These are phyloP conservation scores for Capsella rubella DNA, from an alignment of 441 rosid species.

Conservation along the genomic window DNA sequence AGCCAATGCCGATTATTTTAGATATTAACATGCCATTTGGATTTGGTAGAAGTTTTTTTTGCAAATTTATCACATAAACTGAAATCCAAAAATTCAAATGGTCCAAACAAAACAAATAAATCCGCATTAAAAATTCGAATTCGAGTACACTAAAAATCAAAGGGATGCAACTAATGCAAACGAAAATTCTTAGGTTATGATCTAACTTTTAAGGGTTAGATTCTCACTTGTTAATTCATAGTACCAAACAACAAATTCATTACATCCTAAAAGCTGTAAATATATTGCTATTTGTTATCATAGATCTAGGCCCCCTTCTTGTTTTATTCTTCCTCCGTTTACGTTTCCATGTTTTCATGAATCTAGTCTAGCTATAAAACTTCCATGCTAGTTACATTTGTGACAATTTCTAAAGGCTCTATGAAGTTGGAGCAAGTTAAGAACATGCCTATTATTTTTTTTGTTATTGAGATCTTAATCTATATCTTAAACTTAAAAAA, in stretches of 20 bases:
- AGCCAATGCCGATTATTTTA: neutral
- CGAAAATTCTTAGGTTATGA: neutral
- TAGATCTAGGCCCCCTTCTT: neutral
- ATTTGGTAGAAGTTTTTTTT: neutral
- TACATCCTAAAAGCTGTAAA: neutral
- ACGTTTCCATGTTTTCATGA: neutral
- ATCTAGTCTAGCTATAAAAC: neutral
- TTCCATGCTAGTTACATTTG: constrained; percentile 4
- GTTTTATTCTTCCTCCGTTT: neutral
- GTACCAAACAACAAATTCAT: neutral
- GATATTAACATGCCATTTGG: neutral
- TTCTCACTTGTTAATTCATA: neutral
- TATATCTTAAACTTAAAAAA: constrained; percentile 12
- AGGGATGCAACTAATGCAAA: neutral
- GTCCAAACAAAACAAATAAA: neutral
- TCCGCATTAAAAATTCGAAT: neutral
- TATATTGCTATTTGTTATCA: neutral
- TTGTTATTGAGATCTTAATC: constrained; percentile 23
- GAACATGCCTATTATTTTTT: constrained; percentile 13
- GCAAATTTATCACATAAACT: neutral
- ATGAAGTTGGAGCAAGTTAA: constrained; percentile 2
- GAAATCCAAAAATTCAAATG: neutral
- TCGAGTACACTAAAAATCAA: neutral
- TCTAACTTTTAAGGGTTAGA: neutral
- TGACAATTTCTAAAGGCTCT: neutral